Percentiles rank a stretch among this genome's conserved stretches.
These are phyloP conservation scores for Melocanna baccifera DNA, from an alignment of 176 grass and related monocot species.

Conservation along the genomic window DNA sequence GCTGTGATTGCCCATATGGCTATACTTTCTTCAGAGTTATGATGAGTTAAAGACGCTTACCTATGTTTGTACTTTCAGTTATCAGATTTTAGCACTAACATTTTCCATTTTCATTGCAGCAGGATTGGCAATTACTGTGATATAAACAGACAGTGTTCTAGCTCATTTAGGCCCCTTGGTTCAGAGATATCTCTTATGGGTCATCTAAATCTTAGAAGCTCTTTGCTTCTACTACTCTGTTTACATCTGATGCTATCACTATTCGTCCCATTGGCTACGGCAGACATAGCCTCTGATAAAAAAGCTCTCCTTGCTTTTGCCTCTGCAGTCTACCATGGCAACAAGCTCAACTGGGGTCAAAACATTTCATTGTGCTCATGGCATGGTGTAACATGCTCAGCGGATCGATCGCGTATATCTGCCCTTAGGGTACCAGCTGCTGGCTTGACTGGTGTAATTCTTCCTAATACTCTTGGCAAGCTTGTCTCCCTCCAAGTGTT, in stretches of 20 bases:
- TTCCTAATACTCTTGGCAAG: conserved; percentile 73
- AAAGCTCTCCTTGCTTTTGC: conserved; percentile 81
- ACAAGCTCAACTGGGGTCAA: conserved; percentile 68
- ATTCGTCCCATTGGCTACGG: conserved; percentile 30
- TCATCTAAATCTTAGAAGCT: conserved; percentile 17
- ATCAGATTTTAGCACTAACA: conserved; percentile 17
- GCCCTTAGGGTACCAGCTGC: conserved; percentile 76
- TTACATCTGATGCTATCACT: conserved; percentile 43
- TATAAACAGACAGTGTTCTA: background rate
- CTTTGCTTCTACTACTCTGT: conserved; percentile 18
- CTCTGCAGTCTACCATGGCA: conserved; percentile 51
- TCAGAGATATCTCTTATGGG: conserved; percentile 39
- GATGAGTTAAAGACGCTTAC: background rate
- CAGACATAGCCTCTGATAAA: conserved; percentile 73
- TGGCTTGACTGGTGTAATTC: conserved; percentile 74
- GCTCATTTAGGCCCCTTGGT: conserved; percentile 17
- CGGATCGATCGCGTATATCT: conserved; percentile 46
- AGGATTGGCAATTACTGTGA: background rate
- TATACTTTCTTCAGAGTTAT: conserved; percentile 1
- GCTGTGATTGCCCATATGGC: background rate
- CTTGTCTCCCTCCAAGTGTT: conserved; percentile 69
- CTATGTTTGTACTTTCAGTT: background rate
- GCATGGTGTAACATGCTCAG: conserved; percentile 78
- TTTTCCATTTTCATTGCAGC: conserved; percentile 34
- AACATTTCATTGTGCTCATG: conserved; percentile 76